A percentile compares a stretch with the other conserved stretches of the same genome.
Conservation (phyloP, 2,329 filamentous ascomycete species). For the Bisporella sp. region DNA sequence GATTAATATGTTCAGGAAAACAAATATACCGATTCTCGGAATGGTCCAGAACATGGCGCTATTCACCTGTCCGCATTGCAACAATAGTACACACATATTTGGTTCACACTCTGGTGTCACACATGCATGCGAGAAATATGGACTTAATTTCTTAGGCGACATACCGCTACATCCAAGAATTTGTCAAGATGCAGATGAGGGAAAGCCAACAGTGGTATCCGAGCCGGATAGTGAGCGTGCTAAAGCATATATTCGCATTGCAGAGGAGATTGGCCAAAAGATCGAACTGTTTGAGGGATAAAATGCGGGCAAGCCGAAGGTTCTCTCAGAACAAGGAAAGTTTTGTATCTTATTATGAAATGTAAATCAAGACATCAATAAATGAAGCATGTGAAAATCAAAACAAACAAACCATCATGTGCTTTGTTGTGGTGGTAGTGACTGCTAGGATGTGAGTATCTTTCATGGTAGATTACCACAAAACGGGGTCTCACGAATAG, state of each 20-base stretch:
- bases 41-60: slow-evolving; percentile 90
- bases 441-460: no score
- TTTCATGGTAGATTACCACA: no score
- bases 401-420: no score
- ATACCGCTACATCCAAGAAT: slow-evolving; percentile 83
- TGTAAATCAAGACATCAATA: no score
- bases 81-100: slow-evolving; percentile 68
- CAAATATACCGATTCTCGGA: slow-evolving; percentile 67
- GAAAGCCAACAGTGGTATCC: slow-evolving; percentile 83
- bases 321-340: no score
- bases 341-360: no score
- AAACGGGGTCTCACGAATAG: no score
- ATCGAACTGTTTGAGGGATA: slow-evolving; percentile 16
- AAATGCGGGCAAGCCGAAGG: no score
- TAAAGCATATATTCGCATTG: slow-evolving; percentile 65
- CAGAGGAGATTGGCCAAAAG: slow-evolving; percentile 39
- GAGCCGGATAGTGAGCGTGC: slow-evolving; percentile 73
- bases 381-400: no score
- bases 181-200: slow-evolving; percentile 78
- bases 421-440: no score
- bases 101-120: slow-evolving; percentile 58
- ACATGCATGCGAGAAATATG: slow-evolving; percentile 62
- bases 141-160: slow-evolving; percentile 77
- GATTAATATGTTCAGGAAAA: slow-evolving; percentile 86
- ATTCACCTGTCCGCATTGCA: slow-evolving; percentile 74